Base-by-base conservation (phyloP, 805 yeast genomes). In the Lipomyces yamadae region DNA sequence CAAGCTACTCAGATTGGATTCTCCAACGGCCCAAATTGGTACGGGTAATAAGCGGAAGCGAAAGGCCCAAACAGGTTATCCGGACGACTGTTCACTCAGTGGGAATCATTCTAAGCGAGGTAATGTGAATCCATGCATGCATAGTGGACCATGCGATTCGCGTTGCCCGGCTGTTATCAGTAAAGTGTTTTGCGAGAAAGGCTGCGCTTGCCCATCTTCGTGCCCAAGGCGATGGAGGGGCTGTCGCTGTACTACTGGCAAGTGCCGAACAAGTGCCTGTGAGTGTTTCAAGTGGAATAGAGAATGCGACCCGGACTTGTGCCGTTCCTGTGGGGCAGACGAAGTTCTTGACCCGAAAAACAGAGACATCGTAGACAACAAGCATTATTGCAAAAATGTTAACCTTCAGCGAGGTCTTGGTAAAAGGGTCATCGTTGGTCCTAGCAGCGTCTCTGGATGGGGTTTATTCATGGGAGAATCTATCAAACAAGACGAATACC, bases 211-310 rank as follows among this genome's bases (percentile, higher is more conserved):
- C 34, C 53, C 64, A 13, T 37, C 60, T 4, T 45, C 53, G 32
- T 67, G 70, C 33, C 70, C 66, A 4, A 33, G 70, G 15, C 66
- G 67, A 13, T 67, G 70, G 61, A 56, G 69, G 7, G 70, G 70
- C 4, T 67, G 70, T 35, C 37, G 63, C 15, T 67, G 70, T 30
- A 67, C 69, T n/a, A 52, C 66, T 13, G 35, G 62, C 37, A 55
- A 70, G 35, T 67, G 70, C 60, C 68, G 70, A 10, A 67, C 70
- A 8, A 32, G 58, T 11, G 52, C 70, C 6, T 67, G 70, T 45
- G 70, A 66, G 48, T 67, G 70, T 53, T 66, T 65, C 39, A 67
- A 67, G 52, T 67, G 70, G 70, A 67, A 67, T 35, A 63, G 70
- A 24, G 70, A 67, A 39, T 67, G 70, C 55, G 70, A 67, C 56